A percentile compares a stretch with the other conserved stretches of the same genome.
Conservation (phyloP, 2,329 filamentous ascomycete genomes). For the Aspergillus sp. region DNA sequence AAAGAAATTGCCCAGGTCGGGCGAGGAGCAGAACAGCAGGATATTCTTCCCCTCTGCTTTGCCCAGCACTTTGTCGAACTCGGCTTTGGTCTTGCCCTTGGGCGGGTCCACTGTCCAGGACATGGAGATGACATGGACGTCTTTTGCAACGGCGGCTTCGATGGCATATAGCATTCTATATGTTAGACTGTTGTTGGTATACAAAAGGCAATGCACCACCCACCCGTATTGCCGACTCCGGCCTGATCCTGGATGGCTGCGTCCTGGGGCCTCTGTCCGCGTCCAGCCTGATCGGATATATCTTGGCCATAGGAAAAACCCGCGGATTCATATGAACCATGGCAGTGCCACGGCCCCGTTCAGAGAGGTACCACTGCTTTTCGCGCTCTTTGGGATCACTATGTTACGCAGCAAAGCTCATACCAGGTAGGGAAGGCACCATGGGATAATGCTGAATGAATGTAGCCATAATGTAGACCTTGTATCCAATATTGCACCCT, state of each 20-base stretch:
- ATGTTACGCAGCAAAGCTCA: not conserved
- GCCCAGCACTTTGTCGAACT: not conserved
- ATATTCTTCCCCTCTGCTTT: not conserved
- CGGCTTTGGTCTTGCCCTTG: not conserved
- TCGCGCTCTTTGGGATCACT: not conserved
- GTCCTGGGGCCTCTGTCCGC: not conserved
- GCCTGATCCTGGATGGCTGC: not conserved
- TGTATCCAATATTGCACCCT: no score
- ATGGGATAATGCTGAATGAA: no score
- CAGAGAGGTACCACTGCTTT: not conserved
- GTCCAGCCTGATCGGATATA: not conserved
- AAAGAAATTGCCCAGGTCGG: not conserved
- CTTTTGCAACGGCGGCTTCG: not conserved
- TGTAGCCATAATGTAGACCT: no score
- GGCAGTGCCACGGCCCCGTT: not conserved
- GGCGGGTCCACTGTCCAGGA: not conserved
- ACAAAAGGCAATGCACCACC: no score
- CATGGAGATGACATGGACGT: slow-evolving; percentile 1
- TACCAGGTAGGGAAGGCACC: no score
- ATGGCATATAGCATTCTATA: no score
- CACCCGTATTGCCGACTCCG: not conserved
- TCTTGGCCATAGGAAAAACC: not conserved
- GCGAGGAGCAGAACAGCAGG: not conserved
- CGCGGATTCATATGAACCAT: not conserved
- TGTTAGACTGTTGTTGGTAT: no score